Conservation (phyloP, 371 early-diverging fungal genomes). For the Apophysomyces ossiformis region DNA sequence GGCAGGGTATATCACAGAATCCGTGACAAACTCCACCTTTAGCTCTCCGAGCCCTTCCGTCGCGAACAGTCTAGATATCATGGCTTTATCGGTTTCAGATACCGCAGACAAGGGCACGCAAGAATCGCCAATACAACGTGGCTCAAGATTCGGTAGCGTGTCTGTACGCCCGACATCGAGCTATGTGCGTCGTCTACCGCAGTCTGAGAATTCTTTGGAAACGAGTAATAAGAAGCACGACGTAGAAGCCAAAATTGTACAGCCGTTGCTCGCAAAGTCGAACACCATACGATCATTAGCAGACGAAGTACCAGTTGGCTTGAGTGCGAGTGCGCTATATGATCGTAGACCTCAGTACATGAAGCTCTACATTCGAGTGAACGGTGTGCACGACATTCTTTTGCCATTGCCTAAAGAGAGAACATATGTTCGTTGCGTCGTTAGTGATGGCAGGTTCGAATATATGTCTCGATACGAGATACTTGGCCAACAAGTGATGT, state of each 20-base stretch:
- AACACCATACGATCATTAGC: background rate
- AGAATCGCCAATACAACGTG: slow-evolving; percentile 4
- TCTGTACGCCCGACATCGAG: slow-evolving; percentile 27
- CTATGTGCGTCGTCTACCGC: slow-evolving; percentile 20
- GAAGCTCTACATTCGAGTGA: slow-evolving; percentile 47
- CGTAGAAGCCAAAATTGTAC: slow-evolving; percentile 1
- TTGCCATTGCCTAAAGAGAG: slow-evolving; percentile 48
- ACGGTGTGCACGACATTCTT: slow-evolving; percentile 39
- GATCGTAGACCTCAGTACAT: slow-evolving; percentile 21
- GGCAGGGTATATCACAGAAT: background rate
- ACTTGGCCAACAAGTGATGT: slow-evolving; percentile 27
- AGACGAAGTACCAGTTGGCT: background rate
- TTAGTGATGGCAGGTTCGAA: slow-evolving; percentile 54
- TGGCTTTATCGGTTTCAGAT: background rate
- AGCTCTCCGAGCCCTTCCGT: slow-evolving; percentile 1
- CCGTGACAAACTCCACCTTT: background rate
- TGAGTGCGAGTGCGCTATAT: background rate
- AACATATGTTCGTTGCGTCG: slow-evolving; percentile 50
- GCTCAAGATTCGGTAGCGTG: slow-evolving; percentile 19
- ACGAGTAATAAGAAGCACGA: background rate
- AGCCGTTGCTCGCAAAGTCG: background rate
- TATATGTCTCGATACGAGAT: slow-evolving; percentile 54
- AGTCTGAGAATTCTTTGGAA: slow-evolving; percentile 1
- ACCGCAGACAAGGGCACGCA: background rate
- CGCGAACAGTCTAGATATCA: background rate